Evolutionary conservation across 129 eudicot genomes (phyloP).

Genomic region (Lactuca saligna): DNA sequence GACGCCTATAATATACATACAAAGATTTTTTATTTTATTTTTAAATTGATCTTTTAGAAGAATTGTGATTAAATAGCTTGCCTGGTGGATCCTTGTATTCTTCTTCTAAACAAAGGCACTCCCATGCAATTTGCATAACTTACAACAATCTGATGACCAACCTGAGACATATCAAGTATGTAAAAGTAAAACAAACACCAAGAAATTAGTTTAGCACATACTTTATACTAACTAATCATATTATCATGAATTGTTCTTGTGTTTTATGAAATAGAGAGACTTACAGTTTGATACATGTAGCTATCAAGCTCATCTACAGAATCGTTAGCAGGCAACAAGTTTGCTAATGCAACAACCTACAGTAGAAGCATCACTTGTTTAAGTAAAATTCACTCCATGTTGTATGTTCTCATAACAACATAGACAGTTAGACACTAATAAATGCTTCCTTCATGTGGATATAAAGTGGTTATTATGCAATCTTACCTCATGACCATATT

Average conservation of each 20-base stretch:
- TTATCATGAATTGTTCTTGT: background rate
- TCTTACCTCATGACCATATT: constrained; percentile 80
- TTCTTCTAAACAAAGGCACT: constrained; percentile 81
- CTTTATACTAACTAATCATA: constrained; percentile 2
- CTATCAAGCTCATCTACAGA: constrained; percentile 88
- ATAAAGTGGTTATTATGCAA: constrained; percentile 14
- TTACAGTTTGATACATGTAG: constrained; percentile 98
- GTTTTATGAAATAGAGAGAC: constrained; percentile 12
- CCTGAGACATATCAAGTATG: constrained; percentile 42
- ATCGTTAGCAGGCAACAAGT: constrained; percentile 91
- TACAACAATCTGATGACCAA: constrained; percentile 93
- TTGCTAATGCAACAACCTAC: constrained; percentile 93
- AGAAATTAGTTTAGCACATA: constrained; percentile 7
- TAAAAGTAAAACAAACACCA: background rate
- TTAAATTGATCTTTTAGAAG: constrained; percentile 15
- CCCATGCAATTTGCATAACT: constrained; percentile 96
- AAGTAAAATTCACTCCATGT: background rate
- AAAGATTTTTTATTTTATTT: background rate
- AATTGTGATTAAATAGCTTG: constrained; percentile 42
- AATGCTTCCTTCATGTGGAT: background rate
- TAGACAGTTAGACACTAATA: constrained; percentile 4
- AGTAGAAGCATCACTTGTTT: constrained; percentile 8
- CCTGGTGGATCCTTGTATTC: constrained; percentile 95
- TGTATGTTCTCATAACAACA: background rate
- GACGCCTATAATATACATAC: constrained; percentile 45